A percentile compares a stretch with the other conserved stretches of the same genome.
Evolutionary conservation across 2,329 filamentous ascomycete species (phyloP).

Genomic region (Fusarium chlamydosporum): DNA sequence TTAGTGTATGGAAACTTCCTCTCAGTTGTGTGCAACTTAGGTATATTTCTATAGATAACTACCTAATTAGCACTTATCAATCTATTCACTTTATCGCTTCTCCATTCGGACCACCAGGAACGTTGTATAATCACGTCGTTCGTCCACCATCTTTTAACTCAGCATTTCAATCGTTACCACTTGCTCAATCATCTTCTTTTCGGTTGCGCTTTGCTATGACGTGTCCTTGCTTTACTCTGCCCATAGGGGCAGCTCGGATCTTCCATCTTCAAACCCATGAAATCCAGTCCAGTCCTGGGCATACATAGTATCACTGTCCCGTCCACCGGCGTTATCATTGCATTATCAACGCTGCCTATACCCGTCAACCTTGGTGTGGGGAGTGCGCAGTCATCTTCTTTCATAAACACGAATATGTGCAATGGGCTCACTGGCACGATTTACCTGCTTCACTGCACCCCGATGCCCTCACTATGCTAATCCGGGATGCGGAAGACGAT

Average conservation of each 20-base stretch:
- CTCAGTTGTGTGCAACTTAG: not conserved
- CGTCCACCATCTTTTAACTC: constrained; percentile 8
- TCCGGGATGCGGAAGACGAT: not conserved
- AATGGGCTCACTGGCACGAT: constrained; percentile 48
- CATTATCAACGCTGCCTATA: constrained; percentile 30
- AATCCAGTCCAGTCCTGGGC: constrained; percentile 26
- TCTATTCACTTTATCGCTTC: not conserved
- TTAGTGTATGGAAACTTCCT: not conserved
- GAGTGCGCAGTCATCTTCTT: constrained; percentile 55
- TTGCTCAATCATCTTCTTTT: not conserved
- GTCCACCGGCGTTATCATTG: constrained; percentile 51
- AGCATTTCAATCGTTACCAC: constrained; percentile 7
- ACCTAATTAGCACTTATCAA: too few species aligned
- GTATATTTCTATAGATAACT: not conserved
- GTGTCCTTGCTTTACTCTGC: constrained; percentile 49
- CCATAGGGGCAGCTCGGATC: not conserved
- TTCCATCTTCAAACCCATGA: constrained; percentile 43
- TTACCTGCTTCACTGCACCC: not conserved
- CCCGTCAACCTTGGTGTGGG: constrained; percentile 53
- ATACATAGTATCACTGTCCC: constrained; percentile 53
- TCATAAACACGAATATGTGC: constrained; percentile 14
- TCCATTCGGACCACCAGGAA: not conserved
- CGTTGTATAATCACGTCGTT: not conserved
- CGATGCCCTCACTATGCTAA: not conserved
- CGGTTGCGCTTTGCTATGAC: constrained; percentile 27